Percentiles rank a stretch among this genome's conserved stretches.
These are phyloP conservation scores for Cyathus striatus DNA, from an alignment of 768 basidiomycete species.

Conservation along the genomic window DNA sequence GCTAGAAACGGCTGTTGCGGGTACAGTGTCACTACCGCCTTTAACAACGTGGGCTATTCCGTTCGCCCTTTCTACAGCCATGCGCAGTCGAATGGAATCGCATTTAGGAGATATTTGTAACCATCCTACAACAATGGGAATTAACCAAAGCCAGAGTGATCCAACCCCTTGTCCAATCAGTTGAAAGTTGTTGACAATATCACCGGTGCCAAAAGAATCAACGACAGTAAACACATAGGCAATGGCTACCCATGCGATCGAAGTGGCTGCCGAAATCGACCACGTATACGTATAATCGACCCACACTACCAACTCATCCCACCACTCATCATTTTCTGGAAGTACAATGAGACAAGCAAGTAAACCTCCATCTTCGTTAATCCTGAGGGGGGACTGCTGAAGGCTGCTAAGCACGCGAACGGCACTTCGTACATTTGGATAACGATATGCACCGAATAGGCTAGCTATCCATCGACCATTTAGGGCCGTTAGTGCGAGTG, in stretches of 20 bases:
- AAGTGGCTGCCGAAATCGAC: constrained; percentile 31
- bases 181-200: constrained; percentile 15
- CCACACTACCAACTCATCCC: constrained; percentile 20
- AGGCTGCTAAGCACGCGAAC: constrained; percentile 25
- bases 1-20: constrained; percentile 6
- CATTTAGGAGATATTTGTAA: constrained; percentile 37
- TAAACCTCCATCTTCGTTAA: constrained; percentile 15
- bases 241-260: constrained; percentile 33
- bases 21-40: not conserved
- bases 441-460: constrained; percentile 14
- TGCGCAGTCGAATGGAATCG: constrained; percentile 22
- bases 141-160: constrained; percentile 39
- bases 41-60: constrained; percentile 20
- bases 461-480: constrained; percentile 29
- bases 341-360: constrained; percentile 32
- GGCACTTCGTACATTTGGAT: constrained; percentile 19
- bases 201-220: constrained; percentile 17
- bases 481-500: constrained; percentile 22
- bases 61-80: constrained; percentile 25
- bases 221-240: constrained; percentile 31
- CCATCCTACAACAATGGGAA: constrained; percentile 39
- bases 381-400: constrained; percentile 32
- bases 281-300: constrained; percentile 33
- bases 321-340: constrained; percentile 31
- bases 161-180: constrained; percentile 35